Conservation (phyloP, 1,284 basidiomycete genomes). For the Vanrija sp. region DNA sequence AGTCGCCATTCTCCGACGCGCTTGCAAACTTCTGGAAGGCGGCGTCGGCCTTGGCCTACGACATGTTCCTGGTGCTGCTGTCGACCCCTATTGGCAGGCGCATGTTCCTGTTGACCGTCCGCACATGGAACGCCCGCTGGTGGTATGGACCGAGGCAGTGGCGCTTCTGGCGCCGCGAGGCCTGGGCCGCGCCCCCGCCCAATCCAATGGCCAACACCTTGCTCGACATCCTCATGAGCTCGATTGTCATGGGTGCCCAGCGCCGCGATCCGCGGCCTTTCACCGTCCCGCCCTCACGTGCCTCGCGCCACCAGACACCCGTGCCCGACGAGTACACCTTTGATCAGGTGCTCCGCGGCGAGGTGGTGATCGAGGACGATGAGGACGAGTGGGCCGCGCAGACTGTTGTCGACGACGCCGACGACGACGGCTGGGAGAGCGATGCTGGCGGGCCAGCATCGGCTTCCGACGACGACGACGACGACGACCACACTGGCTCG, state of each 20-base stretch:
- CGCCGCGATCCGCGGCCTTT: not conserved
- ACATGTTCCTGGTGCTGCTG: slow-evolving; percentile 19
- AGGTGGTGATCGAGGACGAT: slow-evolving; percentile 32
- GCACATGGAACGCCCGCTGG: slow-evolving; percentile 25
- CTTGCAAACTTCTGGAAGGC: slow-evolving; percentile 30
- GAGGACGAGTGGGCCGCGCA: slow-evolving; percentile 29
- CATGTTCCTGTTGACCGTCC: slow-evolving; percentile 3
- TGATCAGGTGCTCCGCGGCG: slow-evolving; percentile 26
- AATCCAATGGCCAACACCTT: not conserved
- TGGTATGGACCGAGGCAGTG: slow-evolving; percentile 46
- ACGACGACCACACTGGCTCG: slow-evolving; percentile 6
- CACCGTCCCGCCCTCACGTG: not conserved
- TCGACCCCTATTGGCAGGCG: slow-evolving; percentile 30
- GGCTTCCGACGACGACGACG: slow-evolving; percentile 9
- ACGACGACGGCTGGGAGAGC: slow-evolving; percentile 19
- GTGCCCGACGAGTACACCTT: slow-evolving; percentile 14
- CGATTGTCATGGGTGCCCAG: not conserved
- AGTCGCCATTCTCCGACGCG: slow-evolving; percentile 27
- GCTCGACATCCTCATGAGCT: not conserved
- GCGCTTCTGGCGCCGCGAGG: slow-evolving; percentile 37
- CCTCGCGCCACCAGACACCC: slow-evolving; percentile 1
- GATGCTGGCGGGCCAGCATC: slow-evolving; percentile 21
- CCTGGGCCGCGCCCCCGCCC: slow-evolving; percentile 27
- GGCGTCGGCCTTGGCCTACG: slow-evolving; percentile 8
- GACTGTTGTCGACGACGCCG: slow-evolving; percentile 21